Base-by-base conservation (phyloP, 352 stramenopile genomes). In the Pythium phragmiticola region DNA sequence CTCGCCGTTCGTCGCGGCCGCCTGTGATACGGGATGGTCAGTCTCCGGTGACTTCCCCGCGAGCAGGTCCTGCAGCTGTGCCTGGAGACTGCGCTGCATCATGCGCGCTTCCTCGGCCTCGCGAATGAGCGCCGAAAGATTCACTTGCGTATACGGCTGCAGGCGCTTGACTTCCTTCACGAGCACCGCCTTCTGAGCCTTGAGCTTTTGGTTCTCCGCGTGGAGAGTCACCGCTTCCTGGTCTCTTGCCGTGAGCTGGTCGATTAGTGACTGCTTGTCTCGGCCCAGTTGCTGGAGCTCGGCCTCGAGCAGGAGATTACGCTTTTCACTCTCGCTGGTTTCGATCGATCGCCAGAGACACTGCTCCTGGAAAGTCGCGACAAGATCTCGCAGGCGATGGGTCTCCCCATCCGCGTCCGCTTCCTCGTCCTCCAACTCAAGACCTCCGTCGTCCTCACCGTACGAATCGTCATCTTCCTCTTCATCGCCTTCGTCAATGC, bases 331-430 rank as follows among this genome's bases (percentile, higher is more conserved):
- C 62, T 91, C 80, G 14, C 75, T 74, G 30, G 78, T 76, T 59
- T 91, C 80, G 23, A 91, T 80, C 4, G 80, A 87, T 30, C 76
- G 75, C 82, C 79, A 91, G n/a, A 91, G 61, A 74, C 81, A 87
- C 67, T 91, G 80, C 58, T 91, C 74, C 63, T 91, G 82, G 58
- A 91, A 89, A n/a, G 70, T 71, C 16, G 78, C 80, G 34, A 81
- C 88, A 39, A 89, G 60, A 59, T 65, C 62, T 1, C 73, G 73
- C 54, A 89, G 66, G 17, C 80, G 64, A 58, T 79, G 65, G 16
- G 64, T 74, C 11, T 75, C 73, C 11, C 9, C 39, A 13, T 58
- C 62, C 1, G n/a, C 41, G 2, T 28, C 4, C 17, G 36, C 50
- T 23, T 62, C 63, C 9, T 69, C 63, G 6, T 46, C 39, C 12